Base-by-base conservation (phyloP, 2,329 filamentous ascomycete genomes). In the Diatrype stigma region DNA sequence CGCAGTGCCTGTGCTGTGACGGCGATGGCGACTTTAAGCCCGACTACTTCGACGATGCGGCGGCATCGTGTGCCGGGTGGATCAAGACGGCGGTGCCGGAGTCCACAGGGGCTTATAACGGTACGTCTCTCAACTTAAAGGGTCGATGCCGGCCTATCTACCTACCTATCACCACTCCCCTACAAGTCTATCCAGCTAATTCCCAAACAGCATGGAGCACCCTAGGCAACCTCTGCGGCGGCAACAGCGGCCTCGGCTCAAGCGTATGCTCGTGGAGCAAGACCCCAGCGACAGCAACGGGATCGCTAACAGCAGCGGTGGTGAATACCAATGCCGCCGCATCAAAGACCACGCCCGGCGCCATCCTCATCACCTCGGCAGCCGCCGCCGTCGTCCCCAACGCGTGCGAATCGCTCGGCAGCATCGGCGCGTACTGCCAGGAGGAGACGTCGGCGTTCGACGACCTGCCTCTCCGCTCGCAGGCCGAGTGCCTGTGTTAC, bases 401-500 rank as follows among this genome's bases (percentile, higher is more conserved):
- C 21, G 42, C 32, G 28, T 54, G 52, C 46, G 34, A 23, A 12
- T 40, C 47, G 14, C 30, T 54, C 16, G 8, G 38, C 17, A 42
- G 19, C 34, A 49, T 54, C 17, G 37, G 45, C 7, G 32, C 19
- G 7, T 23, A 34, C 10, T 54, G 52, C 45, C 34, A 32, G 12
- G 10, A 45, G n/a, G 45, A 44, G 17, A 48, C 48, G 17, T 17
- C 17, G 6, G 46, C 40, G 37, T 48, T 52, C 32, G 34, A 32
- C 3, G 23, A 17, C 3, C 47, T 42, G 8, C 45, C 50, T 7
- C 22, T 32, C 16, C 45, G 49, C 47, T 47, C 50, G 11, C 50
- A 50, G 28, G 53, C 50, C 35, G 26, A 42, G 26, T 55, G 53
- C 48, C 52, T 48, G 34, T 55, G 53, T 26, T 54, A 49, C 47